These are phyloP conservation scores for Leccinum imitatum DNA, from an alignment of 768 basidiomycete species.

Conservation along the genomic window DNA sequence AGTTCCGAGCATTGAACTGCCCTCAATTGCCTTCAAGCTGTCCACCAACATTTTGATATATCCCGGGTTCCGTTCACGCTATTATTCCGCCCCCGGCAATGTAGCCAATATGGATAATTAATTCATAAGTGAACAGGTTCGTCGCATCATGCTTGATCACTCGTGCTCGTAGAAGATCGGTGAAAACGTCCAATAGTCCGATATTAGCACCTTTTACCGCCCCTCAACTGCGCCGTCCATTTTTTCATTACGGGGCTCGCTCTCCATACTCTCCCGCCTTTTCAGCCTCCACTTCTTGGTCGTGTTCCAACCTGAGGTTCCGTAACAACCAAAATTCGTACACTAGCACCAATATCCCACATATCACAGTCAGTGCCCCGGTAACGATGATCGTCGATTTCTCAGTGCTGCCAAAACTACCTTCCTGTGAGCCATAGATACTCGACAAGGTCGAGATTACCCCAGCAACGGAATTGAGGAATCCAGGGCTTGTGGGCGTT, in stretches of 20 bases:
- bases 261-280: conserved; percentile 45
- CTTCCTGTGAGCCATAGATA: conserved; percentile 49
- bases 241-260: conserved; percentile 31
- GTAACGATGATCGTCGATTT: conserved; percentile 52
- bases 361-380: conserved; percentile 36
- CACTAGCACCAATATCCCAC: conserved; percentile 39
- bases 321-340: conserved; percentile 48
- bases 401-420: conserved; percentile 42
- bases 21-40: conserved; percentile 3
- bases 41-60: conserved; percentile 1
- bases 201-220: background rate
- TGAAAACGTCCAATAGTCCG: background rate
- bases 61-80: background rate
- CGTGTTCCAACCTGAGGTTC: conserved; percentile 44
- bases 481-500: conserved; percentile 45
- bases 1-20: conserved; percentile 8
- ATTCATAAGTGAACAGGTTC: background rate
- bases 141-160: background rate
- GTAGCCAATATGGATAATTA: background rate
- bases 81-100: background rate
- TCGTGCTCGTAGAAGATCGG: background rate
- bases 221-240: background rate
- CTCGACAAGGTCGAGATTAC: conserved; percentile 53
- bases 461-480: conserved; percentile 56
- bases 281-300: conserved; percentile 41